A percentile compares a stretch with the other conserved stretches of the same genome.
phyloP scores from a whole-genome alignment of 768 basidiomycete species.

The Chalciporus piperatus region DNA sequence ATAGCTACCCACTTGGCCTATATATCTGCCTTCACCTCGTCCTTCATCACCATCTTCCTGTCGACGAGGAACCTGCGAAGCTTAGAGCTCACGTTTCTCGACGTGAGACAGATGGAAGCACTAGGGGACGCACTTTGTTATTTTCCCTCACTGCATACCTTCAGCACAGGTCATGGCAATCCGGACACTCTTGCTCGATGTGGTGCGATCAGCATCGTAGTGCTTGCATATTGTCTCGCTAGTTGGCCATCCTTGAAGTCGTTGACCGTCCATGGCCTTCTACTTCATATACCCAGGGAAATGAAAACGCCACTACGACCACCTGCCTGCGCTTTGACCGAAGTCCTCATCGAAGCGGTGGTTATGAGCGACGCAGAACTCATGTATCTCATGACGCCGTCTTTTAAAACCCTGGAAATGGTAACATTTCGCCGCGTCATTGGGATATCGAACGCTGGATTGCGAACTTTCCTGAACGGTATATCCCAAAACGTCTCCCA shows the following conservation, averaged over 20 bases:
- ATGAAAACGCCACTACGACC: neutral
- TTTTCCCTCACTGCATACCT: neutral
- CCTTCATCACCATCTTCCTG: neutral
- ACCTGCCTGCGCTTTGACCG: slow-evolving; percentile 2
- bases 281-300: neutral
- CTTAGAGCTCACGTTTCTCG: neutral
- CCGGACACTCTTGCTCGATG: neutral
- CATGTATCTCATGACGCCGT: neutral
- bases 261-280: neutral
- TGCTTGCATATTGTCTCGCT: neutral
- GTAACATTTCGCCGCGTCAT: neutral
- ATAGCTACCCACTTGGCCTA: neutral
- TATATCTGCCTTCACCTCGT: neutral
- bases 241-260: slow-evolving; percentile 1
- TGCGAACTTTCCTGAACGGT: neutral
- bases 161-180: neutral
- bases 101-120: neutral
- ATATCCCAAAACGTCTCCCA: slow-evolving; percentile 1
- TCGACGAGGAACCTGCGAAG: neutral
- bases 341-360: neutral
- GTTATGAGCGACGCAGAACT: neutral
- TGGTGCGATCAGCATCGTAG: neutral
- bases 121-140: neutral
- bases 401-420: neutral
- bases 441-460: neutral